A percentile compares a stretch with the other conserved stretches of the same genome.
These are phyloP conservation scores for Trichoderma atroviride DNA, from an alignment of 2,329 filamentous ascomycete species.

Conservation along the genomic window DNA sequence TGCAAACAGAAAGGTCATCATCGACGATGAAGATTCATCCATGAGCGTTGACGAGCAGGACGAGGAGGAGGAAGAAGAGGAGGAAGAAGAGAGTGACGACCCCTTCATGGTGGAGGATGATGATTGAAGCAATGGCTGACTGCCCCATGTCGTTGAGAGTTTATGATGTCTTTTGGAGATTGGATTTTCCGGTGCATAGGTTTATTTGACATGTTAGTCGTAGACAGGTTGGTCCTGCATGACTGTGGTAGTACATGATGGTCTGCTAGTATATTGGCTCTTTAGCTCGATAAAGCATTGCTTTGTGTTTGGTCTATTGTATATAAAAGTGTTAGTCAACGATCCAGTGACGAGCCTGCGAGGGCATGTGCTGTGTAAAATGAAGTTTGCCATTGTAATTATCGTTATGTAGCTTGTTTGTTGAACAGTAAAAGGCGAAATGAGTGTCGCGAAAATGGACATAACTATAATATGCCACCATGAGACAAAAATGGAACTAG, in stretches of 20 bases:
- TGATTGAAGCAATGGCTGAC: conserved; percentile 32
- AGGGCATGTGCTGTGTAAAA: not conserved
- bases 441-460: too few species aligned
- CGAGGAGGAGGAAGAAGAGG: conserved; percentile 41
- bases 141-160: not conserved
- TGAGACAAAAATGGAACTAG: too few species aligned
- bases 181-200: conserved; percentile 6
- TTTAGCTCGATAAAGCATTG: not conserved
- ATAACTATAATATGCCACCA: too few species aligned
- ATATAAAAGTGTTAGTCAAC: not conserved
- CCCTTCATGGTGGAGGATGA: conserved; percentile 52
- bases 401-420: not conserved
- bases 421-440: too few species aligned
- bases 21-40: conserved; percentile 46
- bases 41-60: conserved; percentile 35
- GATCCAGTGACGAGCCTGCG: not conserved
- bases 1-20: conserved; percentile 39
- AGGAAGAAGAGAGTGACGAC: conserved; percentile 44
- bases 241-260: not conserved
- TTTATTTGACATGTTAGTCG: not conserved
- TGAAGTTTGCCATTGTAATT: not conserved
- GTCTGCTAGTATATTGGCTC: conserved; percentile 7
- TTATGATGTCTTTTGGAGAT: conserved; percentile 8
- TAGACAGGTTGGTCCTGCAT: not conserved
- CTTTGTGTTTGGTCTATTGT: not conserved